Evolutionary conservation across 2,329 filamentous ascomycete genomes (phyloP).

Genomic region (Cadophora luteo-olivacea): DNA sequence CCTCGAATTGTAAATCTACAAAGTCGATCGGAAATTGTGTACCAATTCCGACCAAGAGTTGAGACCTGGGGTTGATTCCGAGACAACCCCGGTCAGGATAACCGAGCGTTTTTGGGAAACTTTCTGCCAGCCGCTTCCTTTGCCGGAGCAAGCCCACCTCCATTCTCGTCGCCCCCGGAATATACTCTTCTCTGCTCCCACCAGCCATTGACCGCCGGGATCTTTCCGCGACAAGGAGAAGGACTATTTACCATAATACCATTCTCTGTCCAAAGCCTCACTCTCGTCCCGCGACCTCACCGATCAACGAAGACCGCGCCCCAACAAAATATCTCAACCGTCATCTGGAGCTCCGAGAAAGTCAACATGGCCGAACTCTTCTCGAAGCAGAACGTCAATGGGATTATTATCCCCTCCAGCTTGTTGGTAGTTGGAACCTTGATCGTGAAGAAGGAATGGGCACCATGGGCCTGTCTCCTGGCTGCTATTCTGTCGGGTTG

Average conservation of each 20-base stretch:
- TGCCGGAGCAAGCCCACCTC: constrained; percentile 2
- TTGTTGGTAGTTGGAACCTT: constrained; percentile 78
- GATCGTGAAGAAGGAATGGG: constrained; percentile 81
- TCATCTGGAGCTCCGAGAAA: constrained; percentile 17
- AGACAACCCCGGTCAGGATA: constrained; percentile 13
- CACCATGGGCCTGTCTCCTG: constrained; percentile 71
- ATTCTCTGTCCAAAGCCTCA: background rate
- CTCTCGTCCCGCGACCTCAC: background rate
- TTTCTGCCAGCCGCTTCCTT: constrained; percentile 8
- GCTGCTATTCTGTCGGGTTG: constrained; percentile 70
- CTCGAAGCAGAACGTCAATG: constrained; percentile 73
- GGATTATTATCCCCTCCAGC: constrained; percentile 82
- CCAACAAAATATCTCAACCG: constrained; percentile 26
- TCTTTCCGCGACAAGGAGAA: background rate
- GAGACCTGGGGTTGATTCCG: constrained; percentile 12
- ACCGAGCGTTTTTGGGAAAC: constrained; percentile 23
- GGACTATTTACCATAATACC: background rate
- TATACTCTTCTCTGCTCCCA: constrained; percentile 12
- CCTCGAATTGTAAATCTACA: no score
- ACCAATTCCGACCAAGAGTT: background rate
- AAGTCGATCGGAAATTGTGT: background rate
- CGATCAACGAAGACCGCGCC: constrained; percentile 3
- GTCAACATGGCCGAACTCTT: constrained; percentile 31
- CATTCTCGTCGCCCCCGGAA: constrained; percentile 16
- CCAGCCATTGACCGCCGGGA: constrained; percentile 17